Conservation (phyloP, 2,329 filamentous ascomycete genomes). For the Pseudomassariella vexata region DNA sequence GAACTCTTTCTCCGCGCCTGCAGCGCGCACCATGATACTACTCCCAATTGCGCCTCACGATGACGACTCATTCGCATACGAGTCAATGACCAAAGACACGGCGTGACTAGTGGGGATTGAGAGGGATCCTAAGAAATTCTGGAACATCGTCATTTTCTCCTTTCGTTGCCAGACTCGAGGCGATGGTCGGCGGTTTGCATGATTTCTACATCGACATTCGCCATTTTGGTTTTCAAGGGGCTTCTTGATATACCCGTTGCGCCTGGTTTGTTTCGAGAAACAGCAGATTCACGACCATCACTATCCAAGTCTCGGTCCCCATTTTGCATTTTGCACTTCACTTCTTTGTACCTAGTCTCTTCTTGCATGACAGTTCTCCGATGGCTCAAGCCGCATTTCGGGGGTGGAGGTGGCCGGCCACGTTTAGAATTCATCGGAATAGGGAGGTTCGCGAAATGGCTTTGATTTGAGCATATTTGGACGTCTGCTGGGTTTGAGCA, state of each 20-base stretch:
- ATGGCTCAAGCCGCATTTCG: not conserved
- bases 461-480: conserved; percentile 3
- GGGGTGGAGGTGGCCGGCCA: not conserved
- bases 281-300: conserved; percentile 2
- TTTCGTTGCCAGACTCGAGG: conserved; percentile 6
- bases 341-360: conserved; percentile 7
- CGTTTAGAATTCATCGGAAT: not conserved
- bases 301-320: conserved; percentile 6
- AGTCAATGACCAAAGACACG: conserved; percentile 5
- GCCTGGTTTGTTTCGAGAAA: not conserved
- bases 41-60: conserved; percentile 6
- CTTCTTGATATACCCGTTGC: conserved; percentile 2
- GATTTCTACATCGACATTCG: no score
- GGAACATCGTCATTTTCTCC: conserved; percentile 4
- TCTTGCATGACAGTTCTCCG: conserved; percentile 5
- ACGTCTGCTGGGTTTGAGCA: conserved; percentile 3
- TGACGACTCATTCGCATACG: conserved; percentile 7
- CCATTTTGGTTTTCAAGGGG: not conserved
- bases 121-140: not conserved
- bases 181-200: no score
- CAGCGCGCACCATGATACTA: not conserved
- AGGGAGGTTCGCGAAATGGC: conserved; percentile 5
- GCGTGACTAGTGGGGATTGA: conserved; percentile 2
- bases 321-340: conserved; percentile 4
- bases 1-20: conserved; percentile 4